A percentile compares a stretch with the other conserved stretches of the same genome.
These are phyloP conservation scores for Chalciporus chontae DNA, from an alignment of 768 basidiomycete genomes.

Conservation along the genomic window DNA sequence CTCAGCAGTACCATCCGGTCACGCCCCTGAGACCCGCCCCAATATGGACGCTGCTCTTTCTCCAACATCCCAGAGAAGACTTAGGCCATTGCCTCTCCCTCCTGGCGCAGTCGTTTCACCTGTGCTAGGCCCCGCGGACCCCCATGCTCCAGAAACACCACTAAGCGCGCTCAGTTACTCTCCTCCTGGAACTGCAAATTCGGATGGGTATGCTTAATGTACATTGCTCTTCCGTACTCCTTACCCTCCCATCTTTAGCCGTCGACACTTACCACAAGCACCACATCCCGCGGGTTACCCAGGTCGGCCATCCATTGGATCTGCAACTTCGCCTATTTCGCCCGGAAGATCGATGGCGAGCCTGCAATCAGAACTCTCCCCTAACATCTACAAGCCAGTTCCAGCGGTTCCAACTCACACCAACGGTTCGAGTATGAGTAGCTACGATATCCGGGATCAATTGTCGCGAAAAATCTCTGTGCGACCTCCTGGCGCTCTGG, in stretches of 20 bases:
- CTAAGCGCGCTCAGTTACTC: constrained; percentile 12
- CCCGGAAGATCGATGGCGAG: constrained; percentile 11
- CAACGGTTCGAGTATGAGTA: constrained; percentile 11
- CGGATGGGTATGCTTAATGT: constrained; percentile 21
- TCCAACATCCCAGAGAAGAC: constrained; percentile 28
- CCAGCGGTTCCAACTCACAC: constrained; percentile 23
- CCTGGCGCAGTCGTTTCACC: constrained; percentile 19
- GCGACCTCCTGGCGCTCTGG: constrained; percentile 28
- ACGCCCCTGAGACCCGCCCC: constrained; percentile 16
- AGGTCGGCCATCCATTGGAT: constrained; percentile 20
- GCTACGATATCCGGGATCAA: constrained; percentile 18
- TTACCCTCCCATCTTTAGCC: constrained; percentile 14
- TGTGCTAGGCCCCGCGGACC: constrained; percentile 15
- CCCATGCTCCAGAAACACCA: constrained; percentile 12
- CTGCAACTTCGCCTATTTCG: constrained; percentile 17
- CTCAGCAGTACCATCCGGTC: constrained; percentile 12
- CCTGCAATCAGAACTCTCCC: constrained; percentile 15
- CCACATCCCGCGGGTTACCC: constrained; percentile 16
- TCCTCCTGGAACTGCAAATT: constrained; percentile 22
- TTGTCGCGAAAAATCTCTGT: constrained; percentile 19
- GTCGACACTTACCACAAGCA: constrained; percentile 29
- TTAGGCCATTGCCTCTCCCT: constrained; percentile 27
- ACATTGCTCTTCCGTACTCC: not conserved
- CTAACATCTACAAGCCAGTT: constrained; percentile 31
- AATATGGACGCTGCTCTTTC: constrained; percentile 25